Conservation (phyloP, 352 stramenopile genomes). For the Blastocystis sp. region DNA sequence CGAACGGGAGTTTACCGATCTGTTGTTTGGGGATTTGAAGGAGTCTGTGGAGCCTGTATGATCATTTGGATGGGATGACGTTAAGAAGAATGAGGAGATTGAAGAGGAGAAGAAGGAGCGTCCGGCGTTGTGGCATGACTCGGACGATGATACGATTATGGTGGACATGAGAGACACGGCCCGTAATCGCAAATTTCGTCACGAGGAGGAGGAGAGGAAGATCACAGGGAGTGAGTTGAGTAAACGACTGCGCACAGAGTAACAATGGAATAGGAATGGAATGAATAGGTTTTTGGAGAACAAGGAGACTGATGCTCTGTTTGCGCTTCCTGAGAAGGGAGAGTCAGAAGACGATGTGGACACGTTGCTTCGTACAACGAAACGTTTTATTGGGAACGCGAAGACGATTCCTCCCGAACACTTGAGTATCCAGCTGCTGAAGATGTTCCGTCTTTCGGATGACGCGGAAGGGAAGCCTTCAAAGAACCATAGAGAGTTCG, state of each 20-base stretch:
- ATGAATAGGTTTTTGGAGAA: neutral
- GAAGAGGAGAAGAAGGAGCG: neutral
- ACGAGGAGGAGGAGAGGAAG: neutral
- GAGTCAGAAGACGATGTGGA: neutral
- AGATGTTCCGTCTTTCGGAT: neutral
- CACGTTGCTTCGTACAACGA: slow-evolving; percentile 11
- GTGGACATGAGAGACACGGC: neutral
- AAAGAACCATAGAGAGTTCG: neutral
- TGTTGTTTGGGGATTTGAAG: slow-evolving; percentile 36
- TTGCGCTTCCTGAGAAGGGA: neutral
- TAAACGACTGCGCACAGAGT: slow-evolving; percentile 20
- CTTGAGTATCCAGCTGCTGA: neutral
- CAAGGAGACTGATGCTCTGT: slow-evolving; percentile 1
- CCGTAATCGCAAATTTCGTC: neutral
- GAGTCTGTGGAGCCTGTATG: neutral
- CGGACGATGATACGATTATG: neutral
- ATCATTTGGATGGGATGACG: neutral
- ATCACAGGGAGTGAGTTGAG: neutral
- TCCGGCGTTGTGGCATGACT: slow-evolving; percentile 9
- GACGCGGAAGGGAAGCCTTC: neutral
- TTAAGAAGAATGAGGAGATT: neutral
- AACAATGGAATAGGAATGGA: neutral
- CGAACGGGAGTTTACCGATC: slow-evolving; percentile 23
- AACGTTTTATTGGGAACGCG: slow-evolving; percentile 3
- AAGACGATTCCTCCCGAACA: neutral